These are phyloP conservation scores for Solanum verrucosum DNA, from an alignment of 257 asterid genomes.

Conservation along the genomic window DNA sequence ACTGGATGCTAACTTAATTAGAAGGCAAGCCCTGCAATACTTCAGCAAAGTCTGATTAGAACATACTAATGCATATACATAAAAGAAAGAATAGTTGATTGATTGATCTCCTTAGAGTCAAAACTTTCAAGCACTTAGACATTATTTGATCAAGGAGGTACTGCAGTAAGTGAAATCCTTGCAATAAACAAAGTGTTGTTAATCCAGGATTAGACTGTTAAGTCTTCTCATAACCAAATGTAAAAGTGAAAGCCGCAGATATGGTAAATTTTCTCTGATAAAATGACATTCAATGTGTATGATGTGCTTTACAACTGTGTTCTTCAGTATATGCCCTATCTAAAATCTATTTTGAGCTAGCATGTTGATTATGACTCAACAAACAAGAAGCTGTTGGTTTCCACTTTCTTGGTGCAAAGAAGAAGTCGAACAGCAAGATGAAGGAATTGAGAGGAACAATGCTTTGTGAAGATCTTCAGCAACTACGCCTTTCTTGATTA, in stretches of 20 bases:
- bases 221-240: background rate
- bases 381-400: too few relatives aligned
- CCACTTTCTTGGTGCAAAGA: too few relatives aligned
- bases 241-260: background rate
- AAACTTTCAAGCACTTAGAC: background rate
- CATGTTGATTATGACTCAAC: background rate
- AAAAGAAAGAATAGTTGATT: background rate
- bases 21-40: background rate
- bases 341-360: background rate
- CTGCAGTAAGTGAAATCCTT: background rate
- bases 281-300: background rate
- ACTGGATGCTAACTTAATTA: background rate
- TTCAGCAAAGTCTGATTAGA: background rate
- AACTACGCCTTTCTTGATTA: conserved; percentile 13
- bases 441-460: too few relatives aligned
- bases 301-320: background rate
- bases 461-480: too few relatives aligned
- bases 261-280: background rate
- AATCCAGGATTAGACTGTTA: background rate
- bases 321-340: background rate
- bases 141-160: background rate
- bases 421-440: too few relatives aligned
- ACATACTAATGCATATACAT: too few relatives aligned
- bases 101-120: background rate
- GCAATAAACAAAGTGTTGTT: background rate